Evolutionary conservation across 2,329 filamentous ascomycete genomes (phyloP).

Genomic region (Fusarium scirpi): DNA sequence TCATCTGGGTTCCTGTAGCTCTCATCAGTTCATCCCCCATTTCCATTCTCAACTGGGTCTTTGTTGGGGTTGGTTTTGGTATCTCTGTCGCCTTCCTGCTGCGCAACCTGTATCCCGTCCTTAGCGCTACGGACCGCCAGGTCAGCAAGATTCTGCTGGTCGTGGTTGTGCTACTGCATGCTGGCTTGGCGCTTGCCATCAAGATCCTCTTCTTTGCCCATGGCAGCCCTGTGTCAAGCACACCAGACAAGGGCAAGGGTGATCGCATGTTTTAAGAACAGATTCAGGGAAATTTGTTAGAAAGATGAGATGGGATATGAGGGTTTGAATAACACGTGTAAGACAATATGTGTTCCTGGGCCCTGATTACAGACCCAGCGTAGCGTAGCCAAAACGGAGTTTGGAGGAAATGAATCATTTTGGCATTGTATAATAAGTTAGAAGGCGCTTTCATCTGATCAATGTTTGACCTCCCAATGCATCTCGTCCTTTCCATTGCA

Average conservation of each 20-base stretch:
- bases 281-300: background rate
- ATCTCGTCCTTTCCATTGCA: background rate
- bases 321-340: conserved; percentile 29
- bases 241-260: conserved; percentile 49
- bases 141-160: conserved; percentile 89
- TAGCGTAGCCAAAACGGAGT: conserved; percentile 31
- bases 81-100: conserved; percentile 86
- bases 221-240: conserved; percentile 66
- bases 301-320: conserved; percentile 15
- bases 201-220: conserved; percentile 97
- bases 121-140: conserved; percentile 92
- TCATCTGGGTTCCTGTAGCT: conserved; percentile 97
- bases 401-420: conserved; percentile 19
- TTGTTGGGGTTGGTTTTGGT: conserved; percentile 88
- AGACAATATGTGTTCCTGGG: conserved; percentile 30
- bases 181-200: conserved; percentile 91
- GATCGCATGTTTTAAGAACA: conserved; percentile 31
- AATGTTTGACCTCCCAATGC: conserved; percentile 7
- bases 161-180: conserved; percentile 85
- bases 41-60: conserved; percentile 89
- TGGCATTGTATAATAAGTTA: conserved; percentile 40
- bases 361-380: conserved; percentile 4
- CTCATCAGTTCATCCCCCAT: conserved; percentile 91
- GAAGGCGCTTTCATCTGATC: conserved; percentile 37
- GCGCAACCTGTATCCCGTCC: conserved; percentile 88